Conservation (phyloP, 2,329 filamentous ascomycete genomes). For the Cyclaneusma minus region DNA sequence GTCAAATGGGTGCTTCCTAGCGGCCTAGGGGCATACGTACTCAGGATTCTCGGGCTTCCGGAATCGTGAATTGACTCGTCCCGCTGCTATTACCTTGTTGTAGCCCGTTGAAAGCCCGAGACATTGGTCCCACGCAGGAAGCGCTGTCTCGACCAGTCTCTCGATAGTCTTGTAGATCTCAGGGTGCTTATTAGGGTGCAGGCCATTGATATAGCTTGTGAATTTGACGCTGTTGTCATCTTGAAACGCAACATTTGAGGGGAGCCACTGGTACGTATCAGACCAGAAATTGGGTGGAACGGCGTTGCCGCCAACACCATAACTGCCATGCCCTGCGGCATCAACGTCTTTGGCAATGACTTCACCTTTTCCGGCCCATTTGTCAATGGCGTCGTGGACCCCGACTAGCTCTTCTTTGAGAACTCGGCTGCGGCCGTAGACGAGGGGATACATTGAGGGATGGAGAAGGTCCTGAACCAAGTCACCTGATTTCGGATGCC, state of each 20-base stretch:
- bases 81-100: conserved; percentile 4
- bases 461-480: conserved; percentile 47
- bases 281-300: conserved; percentile 13
- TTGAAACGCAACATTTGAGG: conserved; percentile 21
- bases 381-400: conserved; percentile 12
- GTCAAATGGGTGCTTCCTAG: too few relatives aligned
- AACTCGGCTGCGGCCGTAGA: conserved; percentile 32
- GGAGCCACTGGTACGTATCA: conserved; percentile 27
- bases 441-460: conserved; percentile 45
- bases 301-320: background rate
- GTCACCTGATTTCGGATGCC: conserved; percentile 39
- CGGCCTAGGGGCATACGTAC: too few relatives aligned
- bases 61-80: too few relatives aligned
- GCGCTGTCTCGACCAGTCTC: conserved; percentile 16
- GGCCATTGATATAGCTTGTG: conserved; percentile 28
- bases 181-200: conserved; percentile 21
- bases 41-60: conserved; percentile 6
- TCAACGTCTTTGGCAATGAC: conserved; percentile 3
- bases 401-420: conserved; percentile 16
- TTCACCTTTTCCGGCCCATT: conserved; percentile 15
- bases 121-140: conserved; percentile 20
- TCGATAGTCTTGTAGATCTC: conserved; percentile 23
- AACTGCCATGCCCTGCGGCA: background rate
- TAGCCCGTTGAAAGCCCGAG: conserved; percentile 12
- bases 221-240: conserved; percentile 13